phyloP scores from a whole-genome alignment of 164 flowering plant species.

The Sedum album region DNA sequence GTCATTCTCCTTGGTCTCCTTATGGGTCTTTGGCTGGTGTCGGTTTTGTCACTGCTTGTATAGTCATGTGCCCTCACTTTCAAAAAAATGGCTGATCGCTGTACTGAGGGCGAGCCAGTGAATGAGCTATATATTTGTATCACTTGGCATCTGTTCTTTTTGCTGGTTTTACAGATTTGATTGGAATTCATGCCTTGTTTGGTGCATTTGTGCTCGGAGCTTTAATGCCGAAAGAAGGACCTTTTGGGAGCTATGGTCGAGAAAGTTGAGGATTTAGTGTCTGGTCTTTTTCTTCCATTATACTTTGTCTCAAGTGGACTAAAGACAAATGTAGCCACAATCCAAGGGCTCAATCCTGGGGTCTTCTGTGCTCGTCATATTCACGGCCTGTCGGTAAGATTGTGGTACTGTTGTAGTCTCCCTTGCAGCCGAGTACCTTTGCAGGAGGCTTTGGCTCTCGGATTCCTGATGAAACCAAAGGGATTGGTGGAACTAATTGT shows the following conservation, averaged over 20 bases:
- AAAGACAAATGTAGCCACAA: conserved; percentile 26
- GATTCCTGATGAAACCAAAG: conserved; percentile 22
- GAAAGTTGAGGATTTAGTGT: conserved; percentile 23
- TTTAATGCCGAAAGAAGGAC: conserved; percentile 22
- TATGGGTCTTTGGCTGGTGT: conserved; percentile 24
- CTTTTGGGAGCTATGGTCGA: conserved; percentile 22
- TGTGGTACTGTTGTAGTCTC: conserved; percentile 19
- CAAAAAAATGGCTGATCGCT: conserved; percentile 16
- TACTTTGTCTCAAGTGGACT: conserved; percentile 28
- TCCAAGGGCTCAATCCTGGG: conserved; percentile 26
- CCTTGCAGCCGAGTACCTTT: conserved; percentile 14
- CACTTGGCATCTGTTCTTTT: conserved; percentile 18
- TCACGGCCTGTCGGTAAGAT: conserved; percentile 30
- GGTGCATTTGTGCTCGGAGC: conserved; percentile 29
- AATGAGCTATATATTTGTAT: conserved; percentile 22
- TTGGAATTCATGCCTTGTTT: conserved; percentile 32
- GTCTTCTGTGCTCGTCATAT: conserved; percentile 24
- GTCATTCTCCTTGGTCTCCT: conserved; percentile 21
- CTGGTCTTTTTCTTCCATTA: conserved; percentile 19
- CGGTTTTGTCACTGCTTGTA: conserved; percentile 14
- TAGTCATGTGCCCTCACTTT: conserved; percentile 12
- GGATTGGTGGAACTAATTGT: conserved; percentile 29
- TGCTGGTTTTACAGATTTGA: conserved; percentile 21
- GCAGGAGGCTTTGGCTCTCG: conserved; percentile 18
- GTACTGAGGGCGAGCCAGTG: conserved; percentile 24